Evolutionary conservation across 169 alveolate genomes (phyloP).

Genomic region (Ichthyophthirius multifiliis): DNA sequence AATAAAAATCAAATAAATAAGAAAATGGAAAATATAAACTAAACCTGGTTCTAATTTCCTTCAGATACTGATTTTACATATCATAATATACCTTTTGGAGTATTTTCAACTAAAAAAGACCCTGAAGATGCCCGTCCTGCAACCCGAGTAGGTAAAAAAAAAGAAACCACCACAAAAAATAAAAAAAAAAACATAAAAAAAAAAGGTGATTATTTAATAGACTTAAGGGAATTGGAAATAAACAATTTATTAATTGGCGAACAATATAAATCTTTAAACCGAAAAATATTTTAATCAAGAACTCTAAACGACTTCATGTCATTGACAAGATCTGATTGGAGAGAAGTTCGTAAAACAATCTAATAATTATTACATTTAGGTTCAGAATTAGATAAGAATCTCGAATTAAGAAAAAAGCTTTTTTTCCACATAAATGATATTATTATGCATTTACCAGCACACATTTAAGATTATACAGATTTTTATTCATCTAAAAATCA

Average conservation of each 20-base stretch:
- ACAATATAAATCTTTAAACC: conserved; percentile 8
- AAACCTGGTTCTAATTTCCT: background rate
- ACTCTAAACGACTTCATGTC: conserved; percentile 58
- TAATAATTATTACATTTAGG: conserved; percentile 22
- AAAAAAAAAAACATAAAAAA: too few species aligned
- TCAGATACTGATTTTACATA: conserved; percentile 50
- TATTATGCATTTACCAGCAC: conserved; percentile 67
- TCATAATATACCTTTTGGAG: conserved; percentile 66
- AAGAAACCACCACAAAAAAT: background rate
- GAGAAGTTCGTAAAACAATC: conserved; percentile 51
- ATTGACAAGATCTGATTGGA: conserved; percentile 54
- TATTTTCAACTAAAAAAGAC: conserved; percentile 13
- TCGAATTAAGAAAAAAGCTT: conserved; percentile 5
- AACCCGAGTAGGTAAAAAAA: background rate
- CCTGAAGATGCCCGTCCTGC: background rate
- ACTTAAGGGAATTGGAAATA: conserved; percentile 45
- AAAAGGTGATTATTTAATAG: conserved; percentile 51
- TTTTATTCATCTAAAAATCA: conserved; percentile 84
- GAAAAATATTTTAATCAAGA: conserved; percentile 33
- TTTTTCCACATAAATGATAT: conserved; percentile 34
- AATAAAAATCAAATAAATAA: too few species aligned
- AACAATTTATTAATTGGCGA: conserved; percentile 45
- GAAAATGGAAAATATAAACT: too few species aligned
- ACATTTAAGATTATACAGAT: conserved; percentile 86
- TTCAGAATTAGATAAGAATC: background rate